phyloP scores from a whole-genome alignment of 83 land plant species.

The Isoetes engelmannii region DNA sequence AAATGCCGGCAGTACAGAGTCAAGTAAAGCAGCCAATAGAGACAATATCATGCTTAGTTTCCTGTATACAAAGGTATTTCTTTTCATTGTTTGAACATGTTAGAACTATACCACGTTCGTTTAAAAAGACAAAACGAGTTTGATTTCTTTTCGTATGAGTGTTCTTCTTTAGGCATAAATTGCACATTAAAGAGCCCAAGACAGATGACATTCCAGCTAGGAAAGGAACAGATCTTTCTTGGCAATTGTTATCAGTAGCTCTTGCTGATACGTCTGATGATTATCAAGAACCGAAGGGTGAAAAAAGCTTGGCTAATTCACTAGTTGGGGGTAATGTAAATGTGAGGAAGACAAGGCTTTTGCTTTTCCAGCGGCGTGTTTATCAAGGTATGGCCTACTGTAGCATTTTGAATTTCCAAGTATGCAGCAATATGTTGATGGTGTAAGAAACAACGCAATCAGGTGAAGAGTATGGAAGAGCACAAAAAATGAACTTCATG shows the following conservation, averaged over 20 bases:
- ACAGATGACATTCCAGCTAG: slow-evolving; percentile 39
- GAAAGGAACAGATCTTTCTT: slow-evolving; percentile 35
- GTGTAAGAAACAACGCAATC: background rate
- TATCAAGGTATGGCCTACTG: slow-evolving; percentile 44
- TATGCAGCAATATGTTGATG: background rate
- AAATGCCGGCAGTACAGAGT: background rate
- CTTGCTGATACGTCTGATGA: slow-evolving; percentile 49
- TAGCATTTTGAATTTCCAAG: background rate
- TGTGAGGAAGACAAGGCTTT: slow-evolving; percentile 51
- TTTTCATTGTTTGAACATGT: background rate
- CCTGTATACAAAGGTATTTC: slow-evolving; percentile 43
- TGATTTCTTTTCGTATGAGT: background rate
- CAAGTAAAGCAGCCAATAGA: slow-evolving; percentile 30
- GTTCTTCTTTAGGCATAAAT: slow-evolving; percentile 42
- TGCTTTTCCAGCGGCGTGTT: slow-evolving; percentile 36
- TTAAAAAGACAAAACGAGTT: background rate
- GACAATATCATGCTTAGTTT: slow-evolving; percentile 45
- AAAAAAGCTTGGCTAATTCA: slow-evolving; percentile 58
- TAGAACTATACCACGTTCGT: background rate
- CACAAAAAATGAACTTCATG: background rate
- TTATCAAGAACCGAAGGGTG: slow-evolving; percentile 45
- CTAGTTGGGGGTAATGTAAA: slow-evolving; percentile 71
- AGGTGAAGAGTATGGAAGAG: background rate
- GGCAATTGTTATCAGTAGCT: slow-evolving; percentile 26
- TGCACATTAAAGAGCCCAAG: slow-evolving; percentile 53